Evolutionary conservation across 176 grass and related monocot genomes (phyloP).

Genomic region (Pontederia paniculata): DNA sequence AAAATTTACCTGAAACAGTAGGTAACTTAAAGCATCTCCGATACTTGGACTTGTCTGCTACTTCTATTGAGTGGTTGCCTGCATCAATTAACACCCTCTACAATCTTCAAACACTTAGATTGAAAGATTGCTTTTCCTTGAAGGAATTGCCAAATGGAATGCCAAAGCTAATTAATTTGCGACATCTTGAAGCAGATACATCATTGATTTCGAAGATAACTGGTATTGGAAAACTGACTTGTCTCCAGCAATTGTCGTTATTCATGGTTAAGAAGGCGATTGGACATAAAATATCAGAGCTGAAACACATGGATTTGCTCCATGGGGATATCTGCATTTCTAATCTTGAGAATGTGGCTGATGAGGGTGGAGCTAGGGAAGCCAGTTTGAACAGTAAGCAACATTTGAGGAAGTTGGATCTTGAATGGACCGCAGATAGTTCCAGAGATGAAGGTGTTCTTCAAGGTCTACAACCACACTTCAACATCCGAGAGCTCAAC

Average conservation of each 20-base stretch:
- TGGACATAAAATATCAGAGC: background rate
- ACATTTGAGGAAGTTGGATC: background rate
- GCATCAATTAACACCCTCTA: slow-evolving; percentile 8
- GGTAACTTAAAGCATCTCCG: slow-evolving; percentile 8
- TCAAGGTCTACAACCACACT: slow-evolving; percentile 15
- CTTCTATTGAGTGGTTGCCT: slow-evolving; percentile 10
- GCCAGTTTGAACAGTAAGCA: slow-evolving; percentile 9
- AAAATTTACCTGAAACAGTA: slow-evolving; percentile 5
- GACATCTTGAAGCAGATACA: background rate
- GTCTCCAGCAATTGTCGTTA: background rate
- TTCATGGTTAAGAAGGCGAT: background rate
- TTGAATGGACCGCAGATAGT: background rate
- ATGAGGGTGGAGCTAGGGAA: background rate
- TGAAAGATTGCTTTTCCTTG: slow-evolving; percentile 4
- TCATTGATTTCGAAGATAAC: slow-evolving; percentile 3
- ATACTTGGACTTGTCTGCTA: slow-evolving; percentile 11
- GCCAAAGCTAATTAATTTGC: slow-evolving; percentile 2
- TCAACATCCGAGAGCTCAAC: slow-evolving; percentile 7
- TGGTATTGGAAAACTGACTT: slow-evolving; percentile 7
- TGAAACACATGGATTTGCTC: background rate
- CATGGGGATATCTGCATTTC: background rate
- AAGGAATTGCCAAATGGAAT: slow-evolving; percentile 5
- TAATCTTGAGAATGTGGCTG: background rate
- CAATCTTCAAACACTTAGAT: slow-evolving; percentile 11
- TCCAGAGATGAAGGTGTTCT: background rate